Percentiles rank a stretch among this genome's conserved stretches.
Conservation (phyloP, 306 rosid genomes). For the Pterocarpus macrocarpus region DNA sequence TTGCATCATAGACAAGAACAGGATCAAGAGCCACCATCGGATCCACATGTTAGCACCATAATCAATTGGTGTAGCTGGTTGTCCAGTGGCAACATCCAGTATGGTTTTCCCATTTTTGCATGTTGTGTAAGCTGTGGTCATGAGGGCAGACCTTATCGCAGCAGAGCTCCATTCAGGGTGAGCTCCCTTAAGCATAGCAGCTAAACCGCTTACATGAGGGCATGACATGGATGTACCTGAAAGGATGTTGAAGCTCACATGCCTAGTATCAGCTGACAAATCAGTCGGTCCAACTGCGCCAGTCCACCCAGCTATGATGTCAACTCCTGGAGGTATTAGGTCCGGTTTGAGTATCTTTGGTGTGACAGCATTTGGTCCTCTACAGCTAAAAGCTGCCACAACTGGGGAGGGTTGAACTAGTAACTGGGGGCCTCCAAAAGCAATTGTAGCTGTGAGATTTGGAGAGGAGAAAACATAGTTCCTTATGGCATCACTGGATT, state of each 20-base stretch:
- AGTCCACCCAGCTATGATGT: slow-evolving; percentile 92
- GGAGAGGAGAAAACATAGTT: slow-evolving; percentile 54
- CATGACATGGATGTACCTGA: slow-evolving; percentile 98
- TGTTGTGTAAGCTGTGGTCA: slow-evolving; percentile 83
- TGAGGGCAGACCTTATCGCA: slow-evolving; percentile 84
- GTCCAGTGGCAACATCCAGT: slow-evolving; percentile 63
- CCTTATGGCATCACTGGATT: slow-evolving; percentile 61
- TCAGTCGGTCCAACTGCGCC: slow-evolving; percentile 81
- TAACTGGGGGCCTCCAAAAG: slow-evolving; percentile 61
- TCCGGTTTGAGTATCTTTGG: slow-evolving; percentile 87
- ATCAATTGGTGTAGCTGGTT: slow-evolving; percentile 78
- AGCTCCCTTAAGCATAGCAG: slow-evolving; percentile 76
- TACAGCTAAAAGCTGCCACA: slow-evolving; percentile 88
- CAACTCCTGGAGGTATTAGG: slow-evolving; percentile 88
- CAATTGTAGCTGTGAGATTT: slow-evolving; percentile 66
- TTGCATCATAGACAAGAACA: slow-evolving; percentile 84
- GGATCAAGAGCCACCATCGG: slow-evolving; percentile 89
- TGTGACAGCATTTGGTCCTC: slow-evolving; percentile 83
- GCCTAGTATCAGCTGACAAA: slow-evolving; percentile 54
- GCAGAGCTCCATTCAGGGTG: slow-evolving; percentile 92
- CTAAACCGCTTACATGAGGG: slow-evolving; percentile 89
- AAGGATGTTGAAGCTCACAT: slow-evolving; percentile 76
- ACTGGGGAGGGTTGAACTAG: slow-evolving; percentile 84
- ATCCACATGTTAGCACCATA: slow-evolving; percentile 82
- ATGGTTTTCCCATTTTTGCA: slow-evolving; percentile 66